Evolutionary conservation across 2,329 filamentous ascomycete genomes (phyloP), one percentile per base, ranked within the genome.

Genomic region (Cladosporium sp.): DNA sequence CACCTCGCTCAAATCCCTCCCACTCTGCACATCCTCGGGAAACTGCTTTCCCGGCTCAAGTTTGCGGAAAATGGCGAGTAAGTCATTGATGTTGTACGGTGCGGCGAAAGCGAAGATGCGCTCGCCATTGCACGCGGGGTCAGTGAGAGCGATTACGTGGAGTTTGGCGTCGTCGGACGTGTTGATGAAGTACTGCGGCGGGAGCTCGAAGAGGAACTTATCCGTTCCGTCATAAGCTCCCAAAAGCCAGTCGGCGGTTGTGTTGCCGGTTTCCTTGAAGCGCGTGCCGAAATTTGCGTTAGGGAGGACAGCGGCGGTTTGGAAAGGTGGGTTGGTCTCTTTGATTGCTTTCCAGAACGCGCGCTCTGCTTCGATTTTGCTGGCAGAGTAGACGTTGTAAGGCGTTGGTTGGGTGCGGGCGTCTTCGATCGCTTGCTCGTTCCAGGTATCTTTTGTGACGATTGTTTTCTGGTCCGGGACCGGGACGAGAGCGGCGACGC

Each of bases 31-130:
- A 19, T 58, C 49, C 29, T 52, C 55, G 7, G 47, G 38, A 18
- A 59, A 55, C 12, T 43, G 43, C 39, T 41, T 57, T 2, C 65
- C 67, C 0, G 76, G 75, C 39, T 67, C 67, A 3, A 69, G 22
- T 38, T 68, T 65, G 22, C 67, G 60, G 35, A 73, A 58, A 8
- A 70, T 61, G 0, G 51, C 56, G 8, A 77, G 54, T 13, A 78
- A 55, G 2, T 70, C 57, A 16, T 77, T 75, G 62, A 70, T 77
- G 39, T 67, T 77, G 50, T 69, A 75, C 0, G 69, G 70, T 1
- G 69, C 64, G 0, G 74, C 77, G 46, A 76, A 79, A 1, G 67
- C 79, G 57, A 82, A 79, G 7, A 84, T 60, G 1, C 80, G 72
- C 57, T 82, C 72, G 0, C 69, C 68, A 2, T 63, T 53, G 0